Conservation (phyloP, 306 rosid genomes). For the Phaseolus lunatus region DNA sequence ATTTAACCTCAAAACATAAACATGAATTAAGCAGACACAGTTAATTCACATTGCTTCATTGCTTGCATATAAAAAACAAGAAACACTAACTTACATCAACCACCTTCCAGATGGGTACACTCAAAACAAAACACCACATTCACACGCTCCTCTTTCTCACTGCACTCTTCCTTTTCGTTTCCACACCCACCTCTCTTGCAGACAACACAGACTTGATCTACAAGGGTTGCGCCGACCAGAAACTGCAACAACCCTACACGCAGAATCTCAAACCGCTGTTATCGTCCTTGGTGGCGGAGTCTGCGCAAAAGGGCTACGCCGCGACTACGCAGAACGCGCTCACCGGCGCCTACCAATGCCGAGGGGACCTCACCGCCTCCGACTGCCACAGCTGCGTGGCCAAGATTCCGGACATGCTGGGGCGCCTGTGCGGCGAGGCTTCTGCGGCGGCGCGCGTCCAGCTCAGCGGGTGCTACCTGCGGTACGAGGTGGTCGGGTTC, state of each 20-base stretch:
- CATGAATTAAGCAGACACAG: neutral
- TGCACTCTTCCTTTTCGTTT: neutral
- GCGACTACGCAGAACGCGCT: conserved; percentile 55
- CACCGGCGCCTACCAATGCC: conserved; percentile 79
- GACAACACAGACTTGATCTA: conserved; percentile 66
- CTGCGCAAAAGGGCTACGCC: conserved; percentile 66
- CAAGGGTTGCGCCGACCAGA: conserved; percentile 80
- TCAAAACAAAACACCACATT: conserved; percentile 18
- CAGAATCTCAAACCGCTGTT: conserved; percentile 65
- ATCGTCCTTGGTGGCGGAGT: conserved; percentile 53
- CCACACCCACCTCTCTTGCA: conserved; percentile 18
- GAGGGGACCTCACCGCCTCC: conserved; percentile 75
- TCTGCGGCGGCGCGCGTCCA: conserved; percentile 75
- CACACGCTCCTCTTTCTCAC: conserved; percentile 28
- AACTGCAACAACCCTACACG: conserved; percentile 61
- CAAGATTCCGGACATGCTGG: conserved; percentile 53
- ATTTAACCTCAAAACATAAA: too few species aligned
- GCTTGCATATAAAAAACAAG: neutral
- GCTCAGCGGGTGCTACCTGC: conserved; percentile 77
- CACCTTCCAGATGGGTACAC: conserved; percentile 57
- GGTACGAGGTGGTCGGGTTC: conserved; percentile 78
- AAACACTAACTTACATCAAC: neutral
- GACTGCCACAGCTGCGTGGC: conserved; percentile 71
- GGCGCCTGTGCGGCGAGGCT: conserved; percentile 61
- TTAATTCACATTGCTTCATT: neutral